Base-by-base conservation (phyloP, 805 yeast genomes). In the Ogataea trehaloabstinens region DNA sequence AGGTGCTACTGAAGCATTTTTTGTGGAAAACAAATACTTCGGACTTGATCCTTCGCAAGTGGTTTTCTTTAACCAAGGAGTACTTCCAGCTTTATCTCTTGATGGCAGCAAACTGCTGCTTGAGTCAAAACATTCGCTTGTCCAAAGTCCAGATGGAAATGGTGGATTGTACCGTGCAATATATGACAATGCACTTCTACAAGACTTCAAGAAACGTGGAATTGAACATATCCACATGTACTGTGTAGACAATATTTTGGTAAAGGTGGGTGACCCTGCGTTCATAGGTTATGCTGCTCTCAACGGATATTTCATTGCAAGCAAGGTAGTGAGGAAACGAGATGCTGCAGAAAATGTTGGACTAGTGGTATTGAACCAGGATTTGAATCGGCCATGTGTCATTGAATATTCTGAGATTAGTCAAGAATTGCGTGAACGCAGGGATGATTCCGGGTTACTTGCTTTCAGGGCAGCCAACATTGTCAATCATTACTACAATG, bases 61-160 rank as follows among this genome's bases (percentile, higher is more conserved):
- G 24, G 65, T 71, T 4, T 89, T 93, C 54, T 93, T 93, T 64
- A 83, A 91, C 66, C 99, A 93, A 64, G 99, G 99, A 17, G 85
- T 91, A 2, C 71, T 93, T 48, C 99, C 99, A 10, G 95, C 97
- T 43, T 80, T 93, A 46, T 76, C 77, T 51, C 50, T 68, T 33
- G 76, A 76, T 19, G 99, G 97, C 28, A 57, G 69, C 17, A 76
- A 82, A 53, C 75, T 93, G 49, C 71, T 90, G 40, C 56, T 88
- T 56, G 79, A 78, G 45, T 60, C 78, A 6, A 67, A 73, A 30
- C 56, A 65, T 29, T 63, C 71, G 19, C 71, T 87, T 27, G 82
- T 89, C 19, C 84, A 85, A 53, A 85, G 96, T 5, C 99, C 99
- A 2, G 98, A 93, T 63, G 99, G 99, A 1, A 93, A 93, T 60